Base-by-base conservation (phyloP, 1,284 basidiomycete species). In the Pseudozyma tsukubaensis region DNA sequence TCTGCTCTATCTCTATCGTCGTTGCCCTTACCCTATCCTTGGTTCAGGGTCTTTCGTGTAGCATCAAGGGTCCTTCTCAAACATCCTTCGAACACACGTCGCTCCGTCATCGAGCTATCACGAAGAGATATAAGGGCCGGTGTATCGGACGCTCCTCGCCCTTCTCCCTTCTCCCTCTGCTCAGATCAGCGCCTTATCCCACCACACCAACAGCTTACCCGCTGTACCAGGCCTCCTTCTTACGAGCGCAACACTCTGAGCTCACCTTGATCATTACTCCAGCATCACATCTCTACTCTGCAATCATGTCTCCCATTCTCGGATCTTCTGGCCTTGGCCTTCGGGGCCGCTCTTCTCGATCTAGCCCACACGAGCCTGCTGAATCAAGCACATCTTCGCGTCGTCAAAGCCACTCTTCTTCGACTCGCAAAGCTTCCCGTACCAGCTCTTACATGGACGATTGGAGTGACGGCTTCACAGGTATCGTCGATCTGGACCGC, bases 401-500 rank as follows among this genome's bases (percentile, higher is more conserved):
- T 32, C 47, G 57, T 13, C 61, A 49, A 8, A 60, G 57, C 58
- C 29, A n/a, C 49, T 65, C 68, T 12, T 61, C 68, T 1, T 35
- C 37, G 5, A 37, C 55, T 39, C 61, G 61, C 47, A 65, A 61
- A 19, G 36, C 54, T 7, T 59, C 64, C 14, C 42, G 19, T 2
- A 29, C 58, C 42, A 58, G 52, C 43, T 64, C 64, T 13, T 56
- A 61, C 18, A 44, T 75, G 52, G 73, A 76, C 53, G 73, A 76
- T 50, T 76, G 73, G 73, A 72, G 50, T 54, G 65, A 65, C 29
- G 69, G 68, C 1, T 76, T 76, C 56, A 76, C 73, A 0, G 73
- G 73, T n/a, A 57, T 76, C 21, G 73, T 76, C 43, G 73, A 76
- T 35, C 59, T 76, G 34, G 73, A 76, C 44, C 55, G 73, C 14